Evolutionary conservation across 2,329 filamentous ascomycete species (phyloP), one percentile per base, ranked within the genome.

Genomic region (Chaetomium globosum): DNA sequence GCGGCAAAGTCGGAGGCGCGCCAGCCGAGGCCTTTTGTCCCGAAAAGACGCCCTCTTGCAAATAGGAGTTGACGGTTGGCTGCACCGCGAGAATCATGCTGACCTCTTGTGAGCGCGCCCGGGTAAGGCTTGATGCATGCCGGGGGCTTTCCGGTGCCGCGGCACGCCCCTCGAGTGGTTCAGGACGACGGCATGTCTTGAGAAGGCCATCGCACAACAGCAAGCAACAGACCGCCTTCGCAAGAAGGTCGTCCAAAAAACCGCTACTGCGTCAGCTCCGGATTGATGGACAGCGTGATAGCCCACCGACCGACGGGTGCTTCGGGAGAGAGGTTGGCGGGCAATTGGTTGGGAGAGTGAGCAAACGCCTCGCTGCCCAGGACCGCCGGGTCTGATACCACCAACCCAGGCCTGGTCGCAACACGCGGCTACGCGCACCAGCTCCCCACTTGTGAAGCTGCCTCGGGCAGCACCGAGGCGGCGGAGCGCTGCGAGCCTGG

Each of bases 221-320:
- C 56, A 58, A 56, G 61, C 65, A 65, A 67, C 65, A 70, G 63
- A 65, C 65, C 65, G 68, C 66, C 64, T 64, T 61, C 59, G 61
- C 61, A 46, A 49, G 33, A 63, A 46, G 30, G 48, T n/a, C 21
- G 23, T 21, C 46, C 33, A 33, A 33, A 56, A 23, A 57, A 26
- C 26, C 23, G 55, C 53, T 28, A 54, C 49, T 64, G 65, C 54
- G 52, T 60, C 63, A 59, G 64, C 56, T 65, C 53, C 43, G 31
- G 64, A 49, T 33, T 23, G 54, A 57, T 43, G 51, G 39, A 21
- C 57, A 53, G 23, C 10, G 46, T 52, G 31, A 46, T 52, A 53
- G 43, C n/a, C 60, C 31, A 23, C 48, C 23, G 39, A 23, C 48
- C 23, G 39, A 21, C 63, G 60, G 36, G 21, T 55, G 33, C 39